Evolutionary conservation across 2,329 filamentous ascomycete genomes (phyloP).

Genomic region (Thermoascus crustaceus): DNA sequence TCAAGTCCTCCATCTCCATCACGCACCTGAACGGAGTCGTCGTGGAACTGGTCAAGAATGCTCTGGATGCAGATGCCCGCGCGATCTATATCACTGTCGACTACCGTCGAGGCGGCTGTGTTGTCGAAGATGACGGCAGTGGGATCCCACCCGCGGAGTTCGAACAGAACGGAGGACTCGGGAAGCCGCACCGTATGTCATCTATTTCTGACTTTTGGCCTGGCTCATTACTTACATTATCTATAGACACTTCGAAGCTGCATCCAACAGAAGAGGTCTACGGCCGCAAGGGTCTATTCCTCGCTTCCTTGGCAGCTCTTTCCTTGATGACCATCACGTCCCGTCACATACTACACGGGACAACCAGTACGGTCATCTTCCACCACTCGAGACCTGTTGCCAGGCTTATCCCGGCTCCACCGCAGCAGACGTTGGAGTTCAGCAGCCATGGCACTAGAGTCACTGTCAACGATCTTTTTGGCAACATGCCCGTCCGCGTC

Average conservation of each 20-base stretch:
- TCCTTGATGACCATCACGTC: conserved; percentile 73
- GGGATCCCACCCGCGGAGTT: conserved; percentile 74
- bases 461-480: conserved; percentile 72
- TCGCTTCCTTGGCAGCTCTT: conserved; percentile 67
- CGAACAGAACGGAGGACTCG: conserved; percentile 58
- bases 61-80: conserved; percentile 68
- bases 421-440: conserved; percentile 48
- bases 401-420: conserved; percentile 54
- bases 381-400: conserved; percentile 61
- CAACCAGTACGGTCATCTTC: conserved; percentile 56
- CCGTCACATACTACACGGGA: conserved; percentile 44
- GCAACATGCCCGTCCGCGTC: conserved; percentile 80
- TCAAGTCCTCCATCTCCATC: conserved; percentile 77
- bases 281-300: conserved; percentile 64
- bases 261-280: conserved; percentile 42
- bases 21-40: conserved; percentile 64
- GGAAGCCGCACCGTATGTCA: conserved; percentile 58
- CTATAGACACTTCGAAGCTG: conserved; percentile 70
- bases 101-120: conserved; percentile 65
- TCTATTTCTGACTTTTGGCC: conserved; percentile 4
- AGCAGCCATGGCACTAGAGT: conserved; percentile 66
- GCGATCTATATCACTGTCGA: conserved; percentile 65
- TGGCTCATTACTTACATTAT: conserved; percentile 6
- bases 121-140: conserved; percentile 73
- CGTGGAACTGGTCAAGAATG: conserved; percentile 68